A percentile compares a stretch with the other conserved stretches of the same genome.
phyloP scores from a whole-genome alignment of 495 filamentous ascomycete genomes.

The Trichoderma gamsii region DNA sequence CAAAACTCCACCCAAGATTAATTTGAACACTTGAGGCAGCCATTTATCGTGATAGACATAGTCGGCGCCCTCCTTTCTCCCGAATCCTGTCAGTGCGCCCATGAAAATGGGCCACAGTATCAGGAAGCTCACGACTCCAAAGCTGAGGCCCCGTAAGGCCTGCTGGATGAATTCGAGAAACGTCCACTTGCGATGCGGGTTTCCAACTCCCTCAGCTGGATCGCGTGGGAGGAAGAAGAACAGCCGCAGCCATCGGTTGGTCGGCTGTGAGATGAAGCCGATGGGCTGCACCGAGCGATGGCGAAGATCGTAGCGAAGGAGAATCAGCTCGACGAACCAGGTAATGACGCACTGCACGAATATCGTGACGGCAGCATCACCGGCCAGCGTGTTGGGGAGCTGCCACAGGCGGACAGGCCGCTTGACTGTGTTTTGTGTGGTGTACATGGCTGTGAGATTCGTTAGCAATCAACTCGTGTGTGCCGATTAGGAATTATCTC shows the following conservation, averaged over 20 bases:
- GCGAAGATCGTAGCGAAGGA: constrained; percentile 36
- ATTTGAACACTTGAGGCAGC: constrained; percentile 40
- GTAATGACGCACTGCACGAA: constrained; percentile 31
- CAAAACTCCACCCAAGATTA: constrained; percentile 34
- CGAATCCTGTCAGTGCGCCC: constrained; percentile 25
- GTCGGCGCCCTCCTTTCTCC: constrained; percentile 27
- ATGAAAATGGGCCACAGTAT: constrained; percentile 27
- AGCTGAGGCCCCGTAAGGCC: constrained; percentile 24
- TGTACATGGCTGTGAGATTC: constrained; percentile 31
- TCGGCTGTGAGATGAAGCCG: constrained; percentile 31
- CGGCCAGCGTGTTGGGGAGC: constrained; percentile 40
- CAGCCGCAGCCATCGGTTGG: constrained; percentile 18
- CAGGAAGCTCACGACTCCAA: constrained; percentile 26
- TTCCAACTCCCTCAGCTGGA: background rate
- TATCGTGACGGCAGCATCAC: constrained; percentile 35
- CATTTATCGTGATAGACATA: constrained; percentile 36
- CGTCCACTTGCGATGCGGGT: constrained; percentile 24
- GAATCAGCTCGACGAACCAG: constrained; percentile 25
- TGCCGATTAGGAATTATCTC: background rate
- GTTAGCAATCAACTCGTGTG: background rate
- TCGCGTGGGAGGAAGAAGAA: constrained; percentile 33
- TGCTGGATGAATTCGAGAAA: constrained; percentile 20
- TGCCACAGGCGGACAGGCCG: constrained; percentile 32
- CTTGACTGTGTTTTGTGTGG: constrained; percentile 21
- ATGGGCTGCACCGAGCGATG: constrained; percentile 34